Percentiles rank a stretch among this genome's conserved stretches.
These are phyloP conservation scores for Saccharomycopsis sp. DNA, from an alignment of 805 yeast genomes.

Conservation along the genomic window DNA sequence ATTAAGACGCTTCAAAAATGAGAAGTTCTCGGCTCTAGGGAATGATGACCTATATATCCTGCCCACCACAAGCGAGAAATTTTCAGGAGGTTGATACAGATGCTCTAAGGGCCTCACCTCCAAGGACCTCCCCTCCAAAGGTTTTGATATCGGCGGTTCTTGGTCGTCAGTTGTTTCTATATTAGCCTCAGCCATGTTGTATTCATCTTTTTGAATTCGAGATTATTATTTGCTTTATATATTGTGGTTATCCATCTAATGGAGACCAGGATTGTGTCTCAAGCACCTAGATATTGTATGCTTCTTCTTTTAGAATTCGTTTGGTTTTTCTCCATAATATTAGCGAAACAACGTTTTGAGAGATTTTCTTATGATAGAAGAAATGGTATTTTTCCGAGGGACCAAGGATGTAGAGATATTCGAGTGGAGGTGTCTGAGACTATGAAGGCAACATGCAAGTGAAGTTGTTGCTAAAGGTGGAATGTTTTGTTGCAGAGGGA, in stretches of 20 bases:
- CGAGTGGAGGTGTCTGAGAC: too few species aligned
- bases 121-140: not conserved
- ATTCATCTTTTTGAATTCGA: not conserved
- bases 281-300: too few species aligned
- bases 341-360: too few species aligned
- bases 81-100: constrained; percentile 62
- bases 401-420: too few species aligned
- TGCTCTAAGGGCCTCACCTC: not conserved
- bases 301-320: too few species aligned
- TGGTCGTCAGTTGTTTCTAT: not conserved
- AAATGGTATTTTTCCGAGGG: too few species aligned
- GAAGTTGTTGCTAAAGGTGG: too few species aligned
- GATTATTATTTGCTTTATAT: not conserved
- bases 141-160: not conserved
- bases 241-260: not conserved
- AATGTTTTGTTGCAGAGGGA: too few species aligned
- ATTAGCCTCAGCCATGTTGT: not conserved
- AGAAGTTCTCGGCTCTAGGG: constrained; percentile 79
- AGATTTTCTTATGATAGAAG: too few species aligned
- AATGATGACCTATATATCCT: constrained; percentile 81
- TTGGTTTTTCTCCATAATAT: too few species aligned
- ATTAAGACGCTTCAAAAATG: constrained; percentile 53
- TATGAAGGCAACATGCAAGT: too few species aligned
- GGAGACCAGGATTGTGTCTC: too few species aligned
- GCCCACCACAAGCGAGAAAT: constrained; percentile 77